Base-by-base conservation (phyloP, 2,329 filamentous ascomycete species). In the Trichoderma oligosporum region DNA sequence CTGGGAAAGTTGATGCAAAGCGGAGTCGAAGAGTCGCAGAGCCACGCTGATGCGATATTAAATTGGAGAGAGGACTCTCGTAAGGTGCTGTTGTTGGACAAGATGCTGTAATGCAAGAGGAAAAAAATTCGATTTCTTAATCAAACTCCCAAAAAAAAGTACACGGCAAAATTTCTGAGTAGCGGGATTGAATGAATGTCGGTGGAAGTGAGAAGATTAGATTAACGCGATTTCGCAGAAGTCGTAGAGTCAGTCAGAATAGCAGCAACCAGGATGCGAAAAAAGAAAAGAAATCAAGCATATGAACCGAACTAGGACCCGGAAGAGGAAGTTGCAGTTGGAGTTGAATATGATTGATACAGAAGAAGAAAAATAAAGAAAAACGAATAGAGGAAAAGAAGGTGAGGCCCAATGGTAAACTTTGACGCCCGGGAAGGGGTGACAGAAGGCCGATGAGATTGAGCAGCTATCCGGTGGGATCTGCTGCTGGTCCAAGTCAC, bases 81-180 rank as follows among this genome's bases (percentile, higher is more conserved):
- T 54, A 62, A 64, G 46, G 57, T 60, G 59, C 36, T 62, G 62
- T 59, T 64, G 53, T 36, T 52, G 56, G 67, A 67, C 62, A 61
- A 61, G 44, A 67, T 67, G 63, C 61, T 69, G 29, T 55, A 36
- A 57, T 61, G 59, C 59, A 60, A 60, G 60, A 61, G 59, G 39
- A 52, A 29, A 42, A 8, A 27, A 48, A 56, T 54, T 36, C 41
- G 41, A 67, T 62, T 63, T 65, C 65, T 61, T 70, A 70, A 66
- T 63, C 67, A 67, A 69, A 70, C 65, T 56, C 8, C 29, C 39
- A 36, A 46, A 55, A 44, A 54, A 44, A 35, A 31, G 38, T 12
- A 24, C 36, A 36, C 57, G 36, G n/a, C 14, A 35, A 33, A 27
- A 18, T 33, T 33, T 29, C 20, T 48, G 27, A 24, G 22, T 18